Conservation (phyloP, 257 asterid species). For the Scutellaria minor region DNA sequence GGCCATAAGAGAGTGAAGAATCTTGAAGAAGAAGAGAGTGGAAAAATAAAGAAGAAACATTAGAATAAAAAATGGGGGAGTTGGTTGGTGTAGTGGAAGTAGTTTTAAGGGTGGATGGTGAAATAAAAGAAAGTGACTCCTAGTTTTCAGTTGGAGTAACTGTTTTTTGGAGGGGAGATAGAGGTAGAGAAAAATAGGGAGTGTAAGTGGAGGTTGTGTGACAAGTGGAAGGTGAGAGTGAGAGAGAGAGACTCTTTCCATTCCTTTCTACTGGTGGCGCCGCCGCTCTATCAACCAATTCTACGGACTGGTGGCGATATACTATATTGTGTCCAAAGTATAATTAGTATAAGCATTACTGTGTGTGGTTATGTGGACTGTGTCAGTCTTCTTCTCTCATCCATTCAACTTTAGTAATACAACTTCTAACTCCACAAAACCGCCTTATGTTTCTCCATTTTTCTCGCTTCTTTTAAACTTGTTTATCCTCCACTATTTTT, state of each 20-base stretch:
- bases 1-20: conserved; percentile 33
- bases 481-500: neutral
- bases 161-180: conserved; percentile 47
- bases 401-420: conserved; percentile 43
- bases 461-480: conserved; percentile 24
- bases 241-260: conserved; percentile 44
- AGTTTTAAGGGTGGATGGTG: conserved; percentile 61
- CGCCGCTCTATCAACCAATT: conserved; percentile 42
- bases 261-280: conserved; percentile 52
- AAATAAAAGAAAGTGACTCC: conserved; percentile 46
- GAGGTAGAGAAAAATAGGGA: conserved; percentile 65
- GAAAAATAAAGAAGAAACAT: neutral
- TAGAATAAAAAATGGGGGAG: conserved; percentile 32
- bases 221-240: conserved; percentile 64
- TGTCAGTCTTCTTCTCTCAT: conserved; percentile 62
- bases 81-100: conserved; percentile 58
- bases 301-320: conserved; percentile 35
- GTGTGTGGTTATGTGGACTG: conserved; percentile 44
- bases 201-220: conserved; percentile 53
- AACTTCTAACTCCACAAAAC: conserved; percentile 23
- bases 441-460: conserved; percentile 27
- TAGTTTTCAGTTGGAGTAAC: conserved; percentile 66
- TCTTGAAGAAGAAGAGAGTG: neutral
- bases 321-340: neutral
- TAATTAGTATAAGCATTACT: conserved; percentile 28